These are phyloP conservation scores for Eucalyptus sp. DNA, from an alignment of 345 rosid genomes.

Conservation along the genomic window DNA sequence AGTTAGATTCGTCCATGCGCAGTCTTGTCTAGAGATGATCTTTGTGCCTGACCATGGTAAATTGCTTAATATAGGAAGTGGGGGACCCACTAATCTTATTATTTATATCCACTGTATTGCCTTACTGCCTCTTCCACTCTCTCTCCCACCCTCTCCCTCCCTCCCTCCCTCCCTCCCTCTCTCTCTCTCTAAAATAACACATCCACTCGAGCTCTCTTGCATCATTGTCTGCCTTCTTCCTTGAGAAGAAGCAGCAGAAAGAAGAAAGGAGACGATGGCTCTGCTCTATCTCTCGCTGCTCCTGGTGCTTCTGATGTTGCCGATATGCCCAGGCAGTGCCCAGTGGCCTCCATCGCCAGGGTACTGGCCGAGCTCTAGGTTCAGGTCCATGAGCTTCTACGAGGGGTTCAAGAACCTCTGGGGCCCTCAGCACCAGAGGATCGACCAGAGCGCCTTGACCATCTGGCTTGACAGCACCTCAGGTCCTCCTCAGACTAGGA, in stretches of 20 bases:
- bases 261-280: neutral
- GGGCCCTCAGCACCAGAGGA: conserved; percentile 81
- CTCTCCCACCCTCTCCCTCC: neutral
- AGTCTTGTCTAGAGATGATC: neutral
- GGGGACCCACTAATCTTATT: conserved; percentile 14
- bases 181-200: conserved; percentile 9
- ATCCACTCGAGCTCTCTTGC: conserved; percentile 8
- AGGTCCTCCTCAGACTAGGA: conserved; percentile 16
- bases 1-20: neutral
- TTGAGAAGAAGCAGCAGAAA: neutral
- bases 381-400: conserved; percentile 53
- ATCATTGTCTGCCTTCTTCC: neutral
- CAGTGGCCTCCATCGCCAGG: conserved; percentile 86
- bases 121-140: conserved; percentile 12
- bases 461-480: conserved; percentile 89
- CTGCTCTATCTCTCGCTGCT: conserved; percentile 2
- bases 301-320: conserved; percentile 16
- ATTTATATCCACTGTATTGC: conserved; percentile 8
- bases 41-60: neutral
- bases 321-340: conserved; percentile 34
- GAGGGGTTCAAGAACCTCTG: conserved; percentile 78
- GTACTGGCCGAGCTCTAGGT: conserved; percentile 81
- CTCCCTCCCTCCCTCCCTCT: neutral
- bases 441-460: conserved; percentile 50
- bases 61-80: neutral